Evolutionary conservation across 495 filamentous ascomycete genomes (phyloP).

Genomic region (Saxophila tyrrhenica): DNA sequence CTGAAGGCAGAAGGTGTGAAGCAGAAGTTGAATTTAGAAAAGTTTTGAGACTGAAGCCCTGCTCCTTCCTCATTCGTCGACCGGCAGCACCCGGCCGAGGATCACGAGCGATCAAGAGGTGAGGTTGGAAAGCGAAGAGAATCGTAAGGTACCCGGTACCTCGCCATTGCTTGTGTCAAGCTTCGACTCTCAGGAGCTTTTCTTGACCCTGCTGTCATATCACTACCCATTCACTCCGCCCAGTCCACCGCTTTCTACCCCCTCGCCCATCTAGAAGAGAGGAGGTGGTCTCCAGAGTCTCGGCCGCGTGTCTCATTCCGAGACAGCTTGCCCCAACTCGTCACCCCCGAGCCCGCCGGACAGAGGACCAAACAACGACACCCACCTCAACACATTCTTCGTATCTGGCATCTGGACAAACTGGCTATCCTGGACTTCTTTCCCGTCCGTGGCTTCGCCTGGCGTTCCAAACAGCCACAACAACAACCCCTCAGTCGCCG

Average conservation of each 20-base stretch:
- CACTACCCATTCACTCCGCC: background rate
- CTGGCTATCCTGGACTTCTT: conserved; percentile 5
- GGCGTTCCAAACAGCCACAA: background rate
- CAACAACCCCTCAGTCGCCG: background rate
- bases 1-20: too few relatives aligned
- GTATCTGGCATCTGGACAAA: background rate
- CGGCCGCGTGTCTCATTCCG: background rate
- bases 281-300: background rate
- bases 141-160: background rate
- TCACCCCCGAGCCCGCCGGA: background rate
- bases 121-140: background rate
- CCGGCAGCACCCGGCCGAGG: too few relatives aligned
- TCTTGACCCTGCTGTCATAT: too few relatives aligned
- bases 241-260: background rate
- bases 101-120: too few relatives aligned
- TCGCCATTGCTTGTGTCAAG: background rate
- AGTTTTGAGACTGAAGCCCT: too few relatives aligned
- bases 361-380: background rate
- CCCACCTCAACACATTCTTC: background rate
- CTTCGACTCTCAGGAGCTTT: background rate
- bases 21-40: too few relatives aligned
- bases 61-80: background rate
- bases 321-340: background rate
- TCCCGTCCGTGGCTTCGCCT: background rate
- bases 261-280: background rate